A percentile compares a stretch with the other conserved stretches of the same genome.
Evolutionary conservation across 805 yeast species (phyloP).

Genomic region (Candida incommunis): DNA sequence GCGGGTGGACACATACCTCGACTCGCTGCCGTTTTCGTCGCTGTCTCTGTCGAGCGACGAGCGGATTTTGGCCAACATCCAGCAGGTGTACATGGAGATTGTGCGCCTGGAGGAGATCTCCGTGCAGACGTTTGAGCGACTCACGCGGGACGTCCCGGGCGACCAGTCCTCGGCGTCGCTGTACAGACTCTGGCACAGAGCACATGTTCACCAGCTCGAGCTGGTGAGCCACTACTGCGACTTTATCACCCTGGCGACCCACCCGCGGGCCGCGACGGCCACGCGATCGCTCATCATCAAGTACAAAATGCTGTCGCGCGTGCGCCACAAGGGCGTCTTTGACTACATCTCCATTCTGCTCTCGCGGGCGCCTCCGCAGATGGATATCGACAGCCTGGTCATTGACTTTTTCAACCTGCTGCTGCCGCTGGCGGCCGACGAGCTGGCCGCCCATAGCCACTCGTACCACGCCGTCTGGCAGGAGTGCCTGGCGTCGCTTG

Average conservation of each 20-base stretch:
- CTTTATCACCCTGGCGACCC: not conserved
- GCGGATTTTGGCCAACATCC: not conserved
- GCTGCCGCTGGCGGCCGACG: not conserved
- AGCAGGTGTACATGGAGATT: constrained; percentile 1
- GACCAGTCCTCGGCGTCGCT: not conserved
- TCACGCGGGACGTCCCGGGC: not conserved
- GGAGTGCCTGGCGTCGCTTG: constrained; percentile 1
- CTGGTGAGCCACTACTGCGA: not conserved
- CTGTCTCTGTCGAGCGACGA: not conserved
- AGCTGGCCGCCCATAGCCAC: not conserved
- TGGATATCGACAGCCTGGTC: not conserved
- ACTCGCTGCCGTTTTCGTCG: not conserved
- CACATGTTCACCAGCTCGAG: not conserved
- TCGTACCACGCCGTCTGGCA: constrained; percentile 1
- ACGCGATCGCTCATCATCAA: not conserved
- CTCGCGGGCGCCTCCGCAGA: not conserved
- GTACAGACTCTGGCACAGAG: not conserved
- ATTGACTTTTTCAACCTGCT: not conserved
- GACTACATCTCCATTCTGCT: not conserved
- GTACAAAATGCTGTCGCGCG: not conserved
- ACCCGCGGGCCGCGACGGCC: not conserved
- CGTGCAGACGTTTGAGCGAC: not conserved
- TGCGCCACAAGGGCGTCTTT: not conserved
- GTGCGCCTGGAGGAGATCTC: not conserved
- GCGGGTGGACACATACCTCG: not conserved